Percentiles rank a stretch among this genome's conserved stretches.
Evolutionary conservation across 2,329 filamentous ascomycete species (phyloP).

Genomic region (Nemania sp.): DNA sequence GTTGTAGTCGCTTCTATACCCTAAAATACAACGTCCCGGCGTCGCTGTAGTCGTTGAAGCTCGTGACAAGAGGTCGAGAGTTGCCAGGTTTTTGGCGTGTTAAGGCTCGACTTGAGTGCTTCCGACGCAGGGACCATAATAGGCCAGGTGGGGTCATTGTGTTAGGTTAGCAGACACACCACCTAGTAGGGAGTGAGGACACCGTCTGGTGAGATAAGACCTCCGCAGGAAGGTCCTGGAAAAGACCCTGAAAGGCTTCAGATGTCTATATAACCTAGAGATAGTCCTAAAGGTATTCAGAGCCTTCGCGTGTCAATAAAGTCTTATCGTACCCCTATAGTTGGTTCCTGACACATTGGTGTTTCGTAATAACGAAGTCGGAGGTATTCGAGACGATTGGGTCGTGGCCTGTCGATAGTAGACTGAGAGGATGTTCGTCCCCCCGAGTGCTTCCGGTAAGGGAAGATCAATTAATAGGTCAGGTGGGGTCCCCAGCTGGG

Average conservation of each 20-base stretch:
- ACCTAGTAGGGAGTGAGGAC: no score
- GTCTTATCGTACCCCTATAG: no score
- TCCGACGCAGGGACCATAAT: conserved; percentile 25
- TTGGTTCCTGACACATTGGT: no score
- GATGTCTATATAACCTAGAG: no score
- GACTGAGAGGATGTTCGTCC: conserved; percentile 17
- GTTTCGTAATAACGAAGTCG: conserved; percentile 20
- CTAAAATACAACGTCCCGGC: neutral
- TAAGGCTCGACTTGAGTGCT: no score
- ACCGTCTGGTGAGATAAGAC: no score
- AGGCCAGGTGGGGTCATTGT: conserved; percentile 24
- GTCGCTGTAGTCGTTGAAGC: conserved; percentile 2
- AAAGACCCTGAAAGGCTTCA: no score
- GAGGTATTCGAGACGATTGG: conserved; percentile 23
- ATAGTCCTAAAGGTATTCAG: no score
- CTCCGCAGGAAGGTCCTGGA: no score
- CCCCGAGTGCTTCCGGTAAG: conserved; percentile 15
- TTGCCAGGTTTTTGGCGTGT: neutral
- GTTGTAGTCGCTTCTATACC: no score
- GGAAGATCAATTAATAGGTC: conserved; percentile 11
- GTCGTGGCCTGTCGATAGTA: conserved; percentile 17
- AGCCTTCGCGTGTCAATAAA: no score
- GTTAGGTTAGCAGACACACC: no score
- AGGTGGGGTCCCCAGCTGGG: conserved; percentile 21
- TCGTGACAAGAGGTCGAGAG: neutral